These are phyloP conservation scores for Fusarium pseudonygamai DNA, from an alignment of 2,329 filamentous ascomycete genomes.

Conservation along the genomic window DNA sequence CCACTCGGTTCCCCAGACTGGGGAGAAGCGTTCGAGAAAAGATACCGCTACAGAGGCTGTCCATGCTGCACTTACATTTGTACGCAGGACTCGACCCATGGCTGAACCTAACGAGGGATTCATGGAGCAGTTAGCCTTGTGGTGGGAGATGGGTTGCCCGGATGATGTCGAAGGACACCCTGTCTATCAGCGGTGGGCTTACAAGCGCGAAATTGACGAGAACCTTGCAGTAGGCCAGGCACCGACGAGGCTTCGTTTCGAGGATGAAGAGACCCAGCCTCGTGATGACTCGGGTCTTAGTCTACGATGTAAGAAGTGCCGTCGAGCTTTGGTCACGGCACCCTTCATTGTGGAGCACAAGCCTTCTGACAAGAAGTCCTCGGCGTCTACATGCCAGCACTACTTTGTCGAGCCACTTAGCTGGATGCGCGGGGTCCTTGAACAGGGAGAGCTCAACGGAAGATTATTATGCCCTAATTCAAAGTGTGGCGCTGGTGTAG, in stretches of 20 bases:
- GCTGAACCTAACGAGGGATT: constrained; percentile 93
- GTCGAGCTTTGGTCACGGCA: constrained; percentile 67
- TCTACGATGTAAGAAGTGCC: constrained; percentile 91
- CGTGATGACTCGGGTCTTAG: constrained; percentile 42
- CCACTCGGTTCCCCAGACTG: constrained; percentile 6
- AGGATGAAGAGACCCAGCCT: constrained; percentile 70
- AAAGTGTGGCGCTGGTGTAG: constrained; percentile 84
- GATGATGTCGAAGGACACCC: constrained; percentile 71
- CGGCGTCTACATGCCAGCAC: constrained; percentile 71
- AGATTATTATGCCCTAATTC: constrained; percentile 82
- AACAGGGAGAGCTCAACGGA: constrained; percentile 83
- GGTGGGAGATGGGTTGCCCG: constrained; percentile 87
- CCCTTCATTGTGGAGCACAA: constrained; percentile 74
- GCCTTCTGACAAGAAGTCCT: constrained; percentile 37
- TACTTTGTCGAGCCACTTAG: constrained; percentile 91
- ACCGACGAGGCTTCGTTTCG: constrained; percentile 84
- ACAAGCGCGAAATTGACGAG: constrained; percentile 64
- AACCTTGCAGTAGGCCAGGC: constrained; percentile 78
- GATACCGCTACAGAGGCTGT: constrained; percentile 60
- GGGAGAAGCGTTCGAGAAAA: constrained; percentile 38
- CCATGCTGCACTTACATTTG: constrained; percentile 69
- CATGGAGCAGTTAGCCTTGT: constrained; percentile 87
- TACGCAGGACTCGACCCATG: constrained; percentile 76
- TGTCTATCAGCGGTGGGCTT: constrained; percentile 78
- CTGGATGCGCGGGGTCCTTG: constrained; percentile 91